Evolutionary conservation across 2,329 filamentous ascomycete species (phyloP).

Genomic region (Sporothrix humicola): DNA sequence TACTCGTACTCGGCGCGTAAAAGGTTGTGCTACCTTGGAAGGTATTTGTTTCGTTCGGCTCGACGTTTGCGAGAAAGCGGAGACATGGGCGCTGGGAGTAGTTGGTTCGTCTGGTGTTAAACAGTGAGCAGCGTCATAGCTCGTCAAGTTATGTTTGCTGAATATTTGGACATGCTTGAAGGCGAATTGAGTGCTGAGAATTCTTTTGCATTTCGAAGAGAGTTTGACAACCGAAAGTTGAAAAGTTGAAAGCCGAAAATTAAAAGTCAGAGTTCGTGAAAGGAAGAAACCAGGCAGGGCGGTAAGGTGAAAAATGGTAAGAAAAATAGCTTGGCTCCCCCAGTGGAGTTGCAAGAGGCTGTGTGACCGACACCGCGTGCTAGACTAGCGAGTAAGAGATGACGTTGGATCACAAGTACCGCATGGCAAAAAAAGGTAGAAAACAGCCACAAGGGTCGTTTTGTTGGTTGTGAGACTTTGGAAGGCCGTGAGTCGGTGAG

Average conservation of each 20-base stretch:
- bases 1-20: neutral
- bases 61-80: neutral
- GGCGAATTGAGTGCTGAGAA: neutral
- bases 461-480: neutral
- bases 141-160: neutral
- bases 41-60: neutral
- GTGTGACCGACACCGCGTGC: neutral
- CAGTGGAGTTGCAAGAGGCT: slow-evolving; percentile 15
- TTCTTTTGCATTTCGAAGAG: neutral
- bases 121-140: neutral
- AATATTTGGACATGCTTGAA: neutral
- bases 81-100: slow-evolving; percentile 3
- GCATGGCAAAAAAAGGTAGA: neutral
- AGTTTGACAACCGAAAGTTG: neutral
- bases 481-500: slow-evolving; percentile 1
- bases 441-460: neutral
- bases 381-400: neutral
- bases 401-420: slow-evolving; percentile 8
- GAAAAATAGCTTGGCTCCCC: neutral
- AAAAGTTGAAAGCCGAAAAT: neutral
- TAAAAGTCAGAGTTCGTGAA: neutral
- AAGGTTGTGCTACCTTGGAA: slow-evolving; percentile 4
- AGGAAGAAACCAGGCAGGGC: neutral
- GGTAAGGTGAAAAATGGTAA: neutral
- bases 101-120: neutral